These are phyloP conservation scores for Clitoria ternatea DNA, from an alignment of 306 rosid genomes.

Conservation along the genomic window DNA sequence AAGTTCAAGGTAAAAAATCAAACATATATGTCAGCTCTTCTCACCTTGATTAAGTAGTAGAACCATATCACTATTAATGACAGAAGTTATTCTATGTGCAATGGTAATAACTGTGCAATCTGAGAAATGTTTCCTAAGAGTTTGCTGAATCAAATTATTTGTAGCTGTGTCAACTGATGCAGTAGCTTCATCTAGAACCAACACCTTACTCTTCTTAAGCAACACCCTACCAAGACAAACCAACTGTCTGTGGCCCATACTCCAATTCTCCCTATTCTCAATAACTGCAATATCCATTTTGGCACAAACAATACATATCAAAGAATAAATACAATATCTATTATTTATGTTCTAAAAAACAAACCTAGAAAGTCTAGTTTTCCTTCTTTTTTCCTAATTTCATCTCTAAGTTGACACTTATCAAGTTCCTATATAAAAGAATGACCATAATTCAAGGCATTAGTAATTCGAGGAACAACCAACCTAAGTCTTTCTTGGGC, in stretches of 20 bases:
- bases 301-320: neutral
- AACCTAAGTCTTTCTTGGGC: neutral
- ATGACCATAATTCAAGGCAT: neutral
- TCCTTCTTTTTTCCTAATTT: slow-evolving; percentile 69
- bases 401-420: slow-evolving; percentile 83
- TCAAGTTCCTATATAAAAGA: slow-evolving; percentile 54
- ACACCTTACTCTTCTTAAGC: slow-evolving; percentile 28
- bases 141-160: slow-evolving; percentile 27
- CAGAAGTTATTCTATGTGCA: slow-evolving; percentile 80
- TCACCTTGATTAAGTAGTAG: slow-evolving; percentile 37
- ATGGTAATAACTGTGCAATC: no score
- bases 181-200: slow-evolving; percentile 38
- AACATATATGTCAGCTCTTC: neutral
- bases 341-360: neutral
- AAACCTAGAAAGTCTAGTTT: slow-evolving; percentile 71
- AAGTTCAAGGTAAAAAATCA: neutral
- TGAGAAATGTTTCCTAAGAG: neutral
- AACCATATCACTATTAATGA: slow-evolving; percentile 61
- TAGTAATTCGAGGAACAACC: neutral
- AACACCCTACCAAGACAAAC: slow-evolving; percentile 32
- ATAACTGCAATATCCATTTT: slow-evolving; percentile 14
- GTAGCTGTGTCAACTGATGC: slow-evolving; percentile 34
- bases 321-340: neutral
- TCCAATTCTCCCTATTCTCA: slow-evolving; percentile 37
- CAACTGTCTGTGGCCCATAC: slow-evolving; percentile 35